Conservation (phyloP, 2,329 filamentous ascomycete species). For the Thermomyces lanuginosus region DNA sequence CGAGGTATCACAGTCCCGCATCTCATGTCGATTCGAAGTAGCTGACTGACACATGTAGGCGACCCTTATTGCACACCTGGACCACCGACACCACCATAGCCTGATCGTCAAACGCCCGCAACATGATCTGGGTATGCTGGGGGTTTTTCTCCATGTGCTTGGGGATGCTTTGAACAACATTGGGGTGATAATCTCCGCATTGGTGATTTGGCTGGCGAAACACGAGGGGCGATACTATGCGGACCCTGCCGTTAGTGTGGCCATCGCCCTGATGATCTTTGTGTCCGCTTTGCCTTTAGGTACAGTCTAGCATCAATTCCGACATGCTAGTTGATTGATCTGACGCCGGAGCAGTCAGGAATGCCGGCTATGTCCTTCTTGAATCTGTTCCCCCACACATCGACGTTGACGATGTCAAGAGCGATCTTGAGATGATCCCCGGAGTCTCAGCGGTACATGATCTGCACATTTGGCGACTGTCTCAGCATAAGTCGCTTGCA, state of each 20-base stretch:
- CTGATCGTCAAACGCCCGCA: too few relatives aligned
- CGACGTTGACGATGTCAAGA: constrained; percentile 45
- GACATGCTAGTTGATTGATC: neutral
- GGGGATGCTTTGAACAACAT: constrained; percentile 63
- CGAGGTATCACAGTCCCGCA: too few relatives aligned
- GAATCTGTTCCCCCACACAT: constrained; percentile 49
- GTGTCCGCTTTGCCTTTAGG: constrained; percentile 44
- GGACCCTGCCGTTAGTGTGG: constrained; percentile 52
- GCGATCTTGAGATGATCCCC: constrained; percentile 47
- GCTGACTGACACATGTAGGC: neutral
- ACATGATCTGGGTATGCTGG: constrained; percentile 53
- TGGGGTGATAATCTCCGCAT: constrained; percentile 53
- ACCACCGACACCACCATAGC: neutral
- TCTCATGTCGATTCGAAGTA: neutral
- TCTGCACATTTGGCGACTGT: constrained; percentile 57
- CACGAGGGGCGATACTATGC: constrained; percentile 49
- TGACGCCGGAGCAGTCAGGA: constrained; percentile 10
- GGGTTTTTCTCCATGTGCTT: constrained; percentile 53
- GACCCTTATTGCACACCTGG: neutral
- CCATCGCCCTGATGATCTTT: constrained; percentile 58
- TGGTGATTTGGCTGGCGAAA: constrained; percentile 50
- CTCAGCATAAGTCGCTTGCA: constrained; percentile 53
- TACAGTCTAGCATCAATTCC: constrained; percentile 5
- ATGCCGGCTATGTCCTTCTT: constrained; percentile 45
- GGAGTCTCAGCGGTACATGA: constrained; percentile 54